phyloP scores from a whole-genome alignment of 2,329 filamentous ascomycete species.

The Fusarium virguliforme region DNA sequence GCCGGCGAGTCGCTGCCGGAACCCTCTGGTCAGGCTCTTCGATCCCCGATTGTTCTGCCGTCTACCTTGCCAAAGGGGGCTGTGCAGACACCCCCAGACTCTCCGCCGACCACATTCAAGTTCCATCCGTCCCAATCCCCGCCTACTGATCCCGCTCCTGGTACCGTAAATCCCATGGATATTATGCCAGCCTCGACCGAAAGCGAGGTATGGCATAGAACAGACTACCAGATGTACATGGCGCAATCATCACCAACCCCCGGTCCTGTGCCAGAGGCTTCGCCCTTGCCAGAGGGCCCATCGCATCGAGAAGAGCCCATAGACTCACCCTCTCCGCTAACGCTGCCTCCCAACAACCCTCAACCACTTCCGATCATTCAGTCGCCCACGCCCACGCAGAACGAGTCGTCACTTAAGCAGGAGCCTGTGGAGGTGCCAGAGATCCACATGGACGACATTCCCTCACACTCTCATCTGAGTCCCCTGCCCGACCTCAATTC shows the following conservation, averaged over 20 bases:
- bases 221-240: conserved; percentile 56
- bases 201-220: conserved; percentile 58
- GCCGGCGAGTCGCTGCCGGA: conserved; percentile 34
- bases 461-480: conserved; percentile 48
- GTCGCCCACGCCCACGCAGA: conserved; percentile 50
- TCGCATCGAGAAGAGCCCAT: conserved; percentile 35
- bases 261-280: conserved; percentile 29
- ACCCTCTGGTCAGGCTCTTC: conserved; percentile 37
- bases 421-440: conserved; percentile 45
- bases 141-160: conserved; percentile 58
- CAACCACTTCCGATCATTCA: conserved; percentile 50
- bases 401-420: conserved; percentile 37
- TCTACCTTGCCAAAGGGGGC: conserved; percentile 33
- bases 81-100: conserved; percentile 50
- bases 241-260: conserved; percentile 50
- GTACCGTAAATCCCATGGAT: conserved; percentile 70
- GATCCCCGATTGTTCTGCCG: conserved; percentile 46
- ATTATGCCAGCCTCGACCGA: conserved; percentile 65
- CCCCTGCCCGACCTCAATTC: conserved; percentile 45
- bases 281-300: not conserved
- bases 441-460: conserved; percentile 48
- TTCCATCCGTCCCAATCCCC: conserved; percentile 52
- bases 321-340: conserved; percentile 50
- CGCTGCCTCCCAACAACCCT: conserved; percentile 44
- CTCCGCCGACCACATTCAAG: conserved; percentile 46